A percentile compares a stretch with the other conserved stretches of the same genome.
phyloP scores from a whole-genome alignment of 805 yeast genomes.

The Lachancea mirantina region DNA sequence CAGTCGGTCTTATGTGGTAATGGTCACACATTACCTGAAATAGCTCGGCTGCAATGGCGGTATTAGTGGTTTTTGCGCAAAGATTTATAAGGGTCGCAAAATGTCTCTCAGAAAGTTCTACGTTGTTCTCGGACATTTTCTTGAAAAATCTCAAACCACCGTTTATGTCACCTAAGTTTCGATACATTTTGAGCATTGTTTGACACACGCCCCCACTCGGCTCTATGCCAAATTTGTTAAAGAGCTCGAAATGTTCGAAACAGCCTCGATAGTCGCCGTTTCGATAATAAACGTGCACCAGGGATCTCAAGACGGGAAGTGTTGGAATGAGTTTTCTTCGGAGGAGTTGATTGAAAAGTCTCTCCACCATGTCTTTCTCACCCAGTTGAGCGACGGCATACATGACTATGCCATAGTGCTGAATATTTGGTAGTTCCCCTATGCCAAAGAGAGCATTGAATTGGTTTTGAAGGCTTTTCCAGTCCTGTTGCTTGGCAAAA shows the following conservation, averaged over 20 bases:
- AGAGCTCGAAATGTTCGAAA: slow-evolving; percentile 25
- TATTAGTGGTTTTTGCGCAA: slow-evolving; percentile 24
- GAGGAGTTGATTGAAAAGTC: slow-evolving; percentile 41
- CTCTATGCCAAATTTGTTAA: slow-evolving; percentile 22
- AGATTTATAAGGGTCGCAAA: slow-evolving; percentile 21
- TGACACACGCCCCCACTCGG: slow-evolving; percentile 25
- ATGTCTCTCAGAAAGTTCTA: slow-evolving; percentile 20
- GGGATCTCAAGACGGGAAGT: slow-evolving; percentile 23
- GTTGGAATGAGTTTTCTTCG: slow-evolving; percentile 44
- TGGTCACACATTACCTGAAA: slow-evolving; percentile 26
- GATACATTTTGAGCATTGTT: slow-evolving; percentile 24
- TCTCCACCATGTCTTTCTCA: slow-evolving; percentile 41
- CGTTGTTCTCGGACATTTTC: slow-evolving; percentile 20
- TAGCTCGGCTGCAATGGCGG: slow-evolving; percentile 25
- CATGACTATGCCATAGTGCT: slow-evolving; percentile 58
- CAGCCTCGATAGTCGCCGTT: slow-evolving; percentile 20
- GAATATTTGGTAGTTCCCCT: slow-evolving; percentile 45
- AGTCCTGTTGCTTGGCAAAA: slow-evolving; percentile 40
- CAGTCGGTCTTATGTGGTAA: slow-evolving; percentile 25
- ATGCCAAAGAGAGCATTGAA: slow-evolving; percentile 51
- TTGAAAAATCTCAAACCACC: slow-evolving; percentile 28
- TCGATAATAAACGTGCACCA: slow-evolving; percentile 22
- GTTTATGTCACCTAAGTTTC: slow-evolving; percentile 22
- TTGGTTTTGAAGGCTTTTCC: slow-evolving; percentile 48
- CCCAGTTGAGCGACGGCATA: slow-evolving; percentile 47